These are phyloP conservation scores for Parietichytrium sp. DNA, from an alignment of 108 stramenopile genomes.

Conservation along the genomic window DNA sequence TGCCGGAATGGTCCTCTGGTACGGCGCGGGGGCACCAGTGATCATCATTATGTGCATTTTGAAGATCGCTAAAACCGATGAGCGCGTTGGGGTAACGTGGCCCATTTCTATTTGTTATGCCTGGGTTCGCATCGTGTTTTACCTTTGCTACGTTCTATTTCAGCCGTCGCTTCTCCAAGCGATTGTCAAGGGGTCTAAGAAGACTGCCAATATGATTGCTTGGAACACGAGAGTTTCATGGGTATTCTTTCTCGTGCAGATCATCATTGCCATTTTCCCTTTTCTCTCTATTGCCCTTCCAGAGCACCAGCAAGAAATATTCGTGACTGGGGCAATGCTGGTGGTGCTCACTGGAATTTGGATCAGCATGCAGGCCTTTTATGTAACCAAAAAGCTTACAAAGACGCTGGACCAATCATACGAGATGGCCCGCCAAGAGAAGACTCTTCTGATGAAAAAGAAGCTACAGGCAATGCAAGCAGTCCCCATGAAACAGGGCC, in stretches of 20 bases:
- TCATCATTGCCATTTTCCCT: not conserved
- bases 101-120: not conserved
- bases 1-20: not conserved
- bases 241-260: not conserved
- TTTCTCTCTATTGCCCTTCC: not conserved
- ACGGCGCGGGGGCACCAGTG: not conserved
- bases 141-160: not conserved
- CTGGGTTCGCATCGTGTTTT: not conserved
- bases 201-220: too few relatives aligned
- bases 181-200: not conserved
- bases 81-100: constrained; percentile 34
- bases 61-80: not conserved
- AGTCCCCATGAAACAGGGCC: not conserved
- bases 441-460: not conserved
- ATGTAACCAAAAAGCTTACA: not conserved
- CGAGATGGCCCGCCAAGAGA: not conserved
- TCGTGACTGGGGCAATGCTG: not conserved
- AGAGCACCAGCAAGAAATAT: not conserved
- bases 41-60: constrained; percentile 7
- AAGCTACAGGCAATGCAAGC: constrained; percentile 14
- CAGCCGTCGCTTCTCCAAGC: constrained; percentile 13
- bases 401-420: constrained; percentile 12
- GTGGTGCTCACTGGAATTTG: not conserved
- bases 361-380: constrained; percentile 5
- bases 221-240: not conserved